Evolutionary conservation across 2,329 filamentous ascomycete species (phyloP).

Genomic region (Bipolaris bicolor): DNA sequence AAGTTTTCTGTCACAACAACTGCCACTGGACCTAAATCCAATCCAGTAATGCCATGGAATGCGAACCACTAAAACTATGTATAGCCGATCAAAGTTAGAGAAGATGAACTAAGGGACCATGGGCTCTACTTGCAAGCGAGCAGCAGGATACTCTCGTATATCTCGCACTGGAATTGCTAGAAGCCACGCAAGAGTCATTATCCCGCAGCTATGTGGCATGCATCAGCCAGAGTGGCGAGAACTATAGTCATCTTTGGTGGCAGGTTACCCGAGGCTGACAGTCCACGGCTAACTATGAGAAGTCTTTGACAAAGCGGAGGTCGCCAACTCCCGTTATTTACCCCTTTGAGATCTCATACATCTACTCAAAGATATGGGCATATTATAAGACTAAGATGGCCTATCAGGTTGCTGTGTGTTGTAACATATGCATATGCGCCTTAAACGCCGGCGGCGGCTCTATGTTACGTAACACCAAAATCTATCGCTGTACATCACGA

Average conservation of each 20-base stretch:
- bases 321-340: background rate
- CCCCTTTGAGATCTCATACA: background rate
- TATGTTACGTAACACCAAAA: background rate
- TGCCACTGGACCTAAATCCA: background rate
- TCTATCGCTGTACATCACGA: background rate
- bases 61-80: conserved; percentile 2
- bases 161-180: no score
- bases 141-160: background rate
- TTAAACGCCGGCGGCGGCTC: background rate
- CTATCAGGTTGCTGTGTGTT: background rate
- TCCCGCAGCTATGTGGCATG: background rate
- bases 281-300: background rate
- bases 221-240: background rate
- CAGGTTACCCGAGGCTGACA: background rate
- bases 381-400: background rate
- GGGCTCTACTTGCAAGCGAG: background rate
- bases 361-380: background rate
- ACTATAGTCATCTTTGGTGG: background rate
- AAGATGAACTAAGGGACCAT: background rate
- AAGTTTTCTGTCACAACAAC: conserved; percentile 22
- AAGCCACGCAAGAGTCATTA: background rate
- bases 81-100: conserved; percentile 16
- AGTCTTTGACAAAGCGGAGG: background rate
- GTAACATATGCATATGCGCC: background rate
- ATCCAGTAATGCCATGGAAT: background rate